Evolutionary conservation across 164 flowering plant genomes (phyloP).

Genomic region (Tinospora cordifolia): DNA sequence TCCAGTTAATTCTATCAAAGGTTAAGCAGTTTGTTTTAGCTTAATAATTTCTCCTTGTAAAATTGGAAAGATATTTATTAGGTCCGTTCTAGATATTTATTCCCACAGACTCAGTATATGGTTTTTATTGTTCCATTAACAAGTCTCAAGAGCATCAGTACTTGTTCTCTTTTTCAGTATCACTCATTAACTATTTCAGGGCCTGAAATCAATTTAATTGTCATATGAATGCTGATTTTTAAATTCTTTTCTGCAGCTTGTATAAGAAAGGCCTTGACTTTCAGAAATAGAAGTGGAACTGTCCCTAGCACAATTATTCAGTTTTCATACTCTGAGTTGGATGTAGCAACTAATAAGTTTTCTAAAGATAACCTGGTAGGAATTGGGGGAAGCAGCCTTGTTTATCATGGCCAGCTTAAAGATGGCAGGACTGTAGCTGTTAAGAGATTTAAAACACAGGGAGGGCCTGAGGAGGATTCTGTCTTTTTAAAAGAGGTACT

Average conservation of each 20-base stretch:
- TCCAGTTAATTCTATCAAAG: constrained; percentile 35
- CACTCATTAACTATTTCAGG: not conserved
- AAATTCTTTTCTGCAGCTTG: constrained; percentile 46
- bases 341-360: constrained; percentile 69
- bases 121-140: not conserved
- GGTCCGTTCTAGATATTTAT: not conserved
- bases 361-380: constrained; percentile 65
- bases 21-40: constrained; percentile 23
- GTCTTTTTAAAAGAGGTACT: constrained; percentile 67
- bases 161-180: not conserved
- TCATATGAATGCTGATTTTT: not conserved
- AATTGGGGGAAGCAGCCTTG: constrained; percentile 87
- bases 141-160: not conserved
- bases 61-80: not conserved
- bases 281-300: constrained; percentile 34
- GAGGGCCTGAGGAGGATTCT: constrained; percentile 60
- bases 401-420: constrained; percentile 68
- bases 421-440: constrained; percentile 76
- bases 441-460: constrained; percentile 56
- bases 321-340: constrained; percentile 71
- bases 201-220: not conserved
- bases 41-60: not conserved
- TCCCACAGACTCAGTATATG: not conserved
- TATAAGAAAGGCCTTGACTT: constrained; percentile 38
- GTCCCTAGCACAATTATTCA: constrained; percentile 48